phyloP scores from a whole-genome alignment of 164 flowering plant species.

The Nymphaea colorata region DNA sequence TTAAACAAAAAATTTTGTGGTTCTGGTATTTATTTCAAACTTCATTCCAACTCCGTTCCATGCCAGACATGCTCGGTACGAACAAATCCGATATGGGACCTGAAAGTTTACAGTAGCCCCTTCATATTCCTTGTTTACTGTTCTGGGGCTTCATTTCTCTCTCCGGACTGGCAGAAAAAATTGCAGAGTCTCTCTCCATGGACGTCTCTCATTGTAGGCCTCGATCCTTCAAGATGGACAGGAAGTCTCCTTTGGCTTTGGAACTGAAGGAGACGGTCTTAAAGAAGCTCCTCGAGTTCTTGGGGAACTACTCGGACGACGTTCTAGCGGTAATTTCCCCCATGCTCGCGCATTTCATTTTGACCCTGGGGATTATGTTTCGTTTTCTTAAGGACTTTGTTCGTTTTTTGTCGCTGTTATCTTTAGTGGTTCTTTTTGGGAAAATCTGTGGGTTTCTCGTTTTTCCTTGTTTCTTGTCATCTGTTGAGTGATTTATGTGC shows the following conservation, averaged over 20 bases:
- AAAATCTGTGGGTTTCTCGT: neutral
- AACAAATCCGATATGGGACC: no score
- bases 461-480: neutral
- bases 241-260: slow-evolving; percentile 11
- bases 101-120: no score
- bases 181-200: slow-evolving; percentile 1
- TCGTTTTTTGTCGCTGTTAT: neutral
- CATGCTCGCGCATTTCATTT: neutral
- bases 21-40: no score
- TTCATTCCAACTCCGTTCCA: no score
- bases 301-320: slow-evolving; percentile 20
- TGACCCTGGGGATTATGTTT: no score
- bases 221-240: slow-evolving; percentile 20
- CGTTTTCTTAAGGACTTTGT: neutral
- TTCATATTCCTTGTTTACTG: no score
- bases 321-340: slow-evolving; percentile 28
- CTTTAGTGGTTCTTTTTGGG: neutral
- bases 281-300: slow-evolving; percentile 18
- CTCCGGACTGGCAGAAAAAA: neutral
- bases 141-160: neutral
- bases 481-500: neutral
- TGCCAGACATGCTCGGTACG: no score
- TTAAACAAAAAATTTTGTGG: no score
- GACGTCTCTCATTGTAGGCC: slow-evolving; percentile 11
- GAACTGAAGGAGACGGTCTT: slow-evolving; percentile 12